phyloP scores from a whole-genome alignment of 208 protist genomes.

The Acanthamoeba polyphaga region DNA sequence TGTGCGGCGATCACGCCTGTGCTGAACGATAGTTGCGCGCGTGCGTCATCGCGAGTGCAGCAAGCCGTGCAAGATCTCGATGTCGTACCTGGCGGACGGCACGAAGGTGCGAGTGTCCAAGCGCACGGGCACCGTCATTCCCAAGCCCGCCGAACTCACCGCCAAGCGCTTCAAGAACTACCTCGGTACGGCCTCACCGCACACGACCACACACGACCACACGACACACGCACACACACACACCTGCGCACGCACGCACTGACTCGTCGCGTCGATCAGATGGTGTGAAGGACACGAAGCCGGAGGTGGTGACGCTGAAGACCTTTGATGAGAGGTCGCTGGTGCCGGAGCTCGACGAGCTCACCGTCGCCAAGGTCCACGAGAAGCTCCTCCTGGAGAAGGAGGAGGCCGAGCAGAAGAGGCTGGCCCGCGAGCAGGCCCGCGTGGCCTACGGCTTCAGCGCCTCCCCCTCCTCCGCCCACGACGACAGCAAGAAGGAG shows the following conservation, averaged over 20 bases:
- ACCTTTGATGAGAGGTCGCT: slow-evolving; percentile 54
- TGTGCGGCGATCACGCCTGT: too few species aligned
- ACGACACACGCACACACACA: not conserved
- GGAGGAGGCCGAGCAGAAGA: slow-evolving; percentile 14
- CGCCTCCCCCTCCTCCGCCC: not conserved
- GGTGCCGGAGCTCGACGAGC: slow-evolving; percentile 19
- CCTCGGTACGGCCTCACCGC: not conserved
- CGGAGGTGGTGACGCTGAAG: slow-evolving; percentile 13
- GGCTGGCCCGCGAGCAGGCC: not conserved
- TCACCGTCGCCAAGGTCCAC: slow-evolving; percentile 31
- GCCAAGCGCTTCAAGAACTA: slow-evolving; percentile 36
- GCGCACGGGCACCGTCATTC: slow-evolving; percentile 53
- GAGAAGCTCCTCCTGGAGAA: not conserved
- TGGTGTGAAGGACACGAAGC: slow-evolving; percentile 23
- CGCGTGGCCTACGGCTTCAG: not conserved
- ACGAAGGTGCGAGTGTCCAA: slow-evolving; percentile 64
- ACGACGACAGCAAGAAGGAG: too few species aligned
- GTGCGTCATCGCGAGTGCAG: not conserved
- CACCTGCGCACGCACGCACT: not conserved
- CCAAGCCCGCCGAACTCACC: slow-evolving; percentile 48
- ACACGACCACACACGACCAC: not conserved
- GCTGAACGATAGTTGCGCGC: too few species aligned
- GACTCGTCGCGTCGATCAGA: not conserved
- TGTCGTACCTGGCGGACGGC: not conserved
- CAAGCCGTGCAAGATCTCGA: slow-evolving; percentile 19